Evolutionary conservation across 208 protist species (phyloP), one percentile per base, ranked within the genome.

Genomic region (Trichomonas gallinae): DNA sequence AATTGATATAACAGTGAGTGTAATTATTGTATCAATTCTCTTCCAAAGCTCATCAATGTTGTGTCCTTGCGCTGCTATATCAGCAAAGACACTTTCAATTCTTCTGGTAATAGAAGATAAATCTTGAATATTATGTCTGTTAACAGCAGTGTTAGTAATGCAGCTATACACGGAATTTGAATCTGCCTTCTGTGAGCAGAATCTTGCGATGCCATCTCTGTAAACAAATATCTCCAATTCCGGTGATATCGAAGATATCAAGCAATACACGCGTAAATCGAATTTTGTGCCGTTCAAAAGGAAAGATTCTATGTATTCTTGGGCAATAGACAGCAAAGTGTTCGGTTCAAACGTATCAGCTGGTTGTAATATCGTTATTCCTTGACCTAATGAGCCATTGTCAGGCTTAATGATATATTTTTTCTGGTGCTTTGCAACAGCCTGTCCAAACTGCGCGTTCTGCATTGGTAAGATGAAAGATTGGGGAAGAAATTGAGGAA

Each of bases 221-320:
- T 93, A 93, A 6, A 93, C 44, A 51, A 48, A 93, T 42, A 93
- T 93, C 26, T 17, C 44, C 0, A 93, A 26, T 85, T 85, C 81
- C 46, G 87, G 87, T 38, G 42, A 44, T 49, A 93, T 26, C 42
- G 44, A 51, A 26, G 87, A 23, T 26, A 93, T 42, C 15, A 93
- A 31, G 10, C 15, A 42, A 38, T 93, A 93, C 34, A 93, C 44
- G 9, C 87, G 23, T 26, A 93, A n/a, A 93, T 93, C 87, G 45
- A 93, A 93, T 51, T 93, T 93, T 34, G 44, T 48, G n/a, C 44
- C 34, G 8, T 51, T n/a, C 6, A 93, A 38, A 48, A 51, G 8
- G 17, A 38, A 44, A 0, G 87, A 93, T 58, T 93, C 87, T 49
- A 93, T 93, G 44, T 93, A 93, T 51, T 93, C 87, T 51, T 93